Conservation (phyloP, 1,284 basidiomycete genomes). For the Sutorius eximius region DNA sequence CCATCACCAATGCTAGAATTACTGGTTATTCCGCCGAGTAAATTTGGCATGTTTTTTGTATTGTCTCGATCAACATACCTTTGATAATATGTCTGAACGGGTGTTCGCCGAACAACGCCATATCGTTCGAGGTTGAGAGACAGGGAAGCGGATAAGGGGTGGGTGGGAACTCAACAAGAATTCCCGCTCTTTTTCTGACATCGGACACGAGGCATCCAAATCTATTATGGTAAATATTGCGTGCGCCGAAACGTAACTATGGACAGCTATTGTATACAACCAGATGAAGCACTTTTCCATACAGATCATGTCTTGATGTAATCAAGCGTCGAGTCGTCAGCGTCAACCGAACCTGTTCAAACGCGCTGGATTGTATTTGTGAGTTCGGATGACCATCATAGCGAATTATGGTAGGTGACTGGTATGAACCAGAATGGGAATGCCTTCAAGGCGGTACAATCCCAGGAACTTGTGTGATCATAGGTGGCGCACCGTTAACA, state of each 20-base stretch:
- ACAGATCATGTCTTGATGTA: constrained; percentile 11
- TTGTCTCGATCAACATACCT: constrained; percentile 19
- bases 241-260: constrained; percentile 16
- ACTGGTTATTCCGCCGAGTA: constrained; percentile 21
- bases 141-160: constrained; percentile 18
- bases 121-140: constrained; percentile 20
- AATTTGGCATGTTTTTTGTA: constrained; percentile 4
- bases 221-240: constrained; percentile 9
- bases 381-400: not conserved
- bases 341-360: constrained; percentile 1
- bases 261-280: constrained; percentile 13
- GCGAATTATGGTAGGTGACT: not conserved
- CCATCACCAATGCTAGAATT: constrained; percentile 34
- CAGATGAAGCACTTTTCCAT: constrained; percentile 1
- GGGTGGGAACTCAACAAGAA: constrained; percentile 30
- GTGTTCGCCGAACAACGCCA: constrained; percentile 35
- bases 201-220: constrained; percentile 29
- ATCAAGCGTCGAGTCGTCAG: constrained; percentile 6
- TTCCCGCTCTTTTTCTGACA: constrained; percentile 26
- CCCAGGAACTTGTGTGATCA: constrained; percentile 62
- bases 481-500: constrained; percentile 55
- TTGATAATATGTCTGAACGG: constrained; percentile 35
- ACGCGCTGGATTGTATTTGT: not conserved
- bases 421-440: not conserved
- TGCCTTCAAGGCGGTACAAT: constrained; percentile 32